Evolutionary conservation across 495 filamentous ascomycete genomes (phyloP).

Genomic region (Aspergillus kassunensis): DNA sequence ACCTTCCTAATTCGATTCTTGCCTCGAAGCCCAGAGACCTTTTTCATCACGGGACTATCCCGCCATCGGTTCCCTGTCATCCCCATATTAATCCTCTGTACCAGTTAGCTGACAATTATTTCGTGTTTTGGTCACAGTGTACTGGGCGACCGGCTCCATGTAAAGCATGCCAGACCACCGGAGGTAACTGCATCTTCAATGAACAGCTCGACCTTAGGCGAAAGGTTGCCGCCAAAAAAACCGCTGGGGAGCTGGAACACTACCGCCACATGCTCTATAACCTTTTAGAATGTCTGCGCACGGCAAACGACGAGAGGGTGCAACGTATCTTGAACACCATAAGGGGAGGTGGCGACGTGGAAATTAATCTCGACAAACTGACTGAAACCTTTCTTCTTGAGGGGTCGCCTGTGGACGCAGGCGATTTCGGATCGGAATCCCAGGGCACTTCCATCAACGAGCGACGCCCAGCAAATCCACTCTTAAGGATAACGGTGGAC

Average conservation of each 20-base stretch:
- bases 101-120: slow-evolving; percentile 3
- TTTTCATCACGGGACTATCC: too few species aligned
- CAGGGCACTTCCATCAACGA: background rate
- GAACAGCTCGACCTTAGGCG: slow-evolving; percentile 37
- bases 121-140: slow-evolving; percentile 26
- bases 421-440: slow-evolving; percentile 17
- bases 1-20: background rate
- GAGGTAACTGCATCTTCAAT: slow-evolving; percentile 38
- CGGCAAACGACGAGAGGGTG: slow-evolving; percentile 21
- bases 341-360: slow-evolving; percentile 20
- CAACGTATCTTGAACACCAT: slow-evolving; percentile 26
- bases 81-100: background rate
- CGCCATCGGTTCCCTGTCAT: background rate
- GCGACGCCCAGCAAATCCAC: slow-evolving; percentile 11
- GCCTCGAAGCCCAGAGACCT: too few species aligned
- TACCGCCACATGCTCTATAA: slow-evolving; percentile 30
- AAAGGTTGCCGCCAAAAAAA: slow-evolving; percentile 38
- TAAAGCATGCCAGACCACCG: slow-evolving; percentile 31
- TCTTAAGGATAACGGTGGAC: slow-evolving; percentile 33
- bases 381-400: slow-evolving; percentile 10
- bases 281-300: slow-evolving; percentile 28
- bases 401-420: slow-evolving; percentile 8
- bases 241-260: slow-evolving; percentile 32
- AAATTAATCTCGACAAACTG: slow-evolving; percentile 18
- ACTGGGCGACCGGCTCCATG: slow-evolving; percentile 36